phyloP scores from a whole-genome alignment of 768 basidiomycete genomes.

The Mycena rosella region DNA sequence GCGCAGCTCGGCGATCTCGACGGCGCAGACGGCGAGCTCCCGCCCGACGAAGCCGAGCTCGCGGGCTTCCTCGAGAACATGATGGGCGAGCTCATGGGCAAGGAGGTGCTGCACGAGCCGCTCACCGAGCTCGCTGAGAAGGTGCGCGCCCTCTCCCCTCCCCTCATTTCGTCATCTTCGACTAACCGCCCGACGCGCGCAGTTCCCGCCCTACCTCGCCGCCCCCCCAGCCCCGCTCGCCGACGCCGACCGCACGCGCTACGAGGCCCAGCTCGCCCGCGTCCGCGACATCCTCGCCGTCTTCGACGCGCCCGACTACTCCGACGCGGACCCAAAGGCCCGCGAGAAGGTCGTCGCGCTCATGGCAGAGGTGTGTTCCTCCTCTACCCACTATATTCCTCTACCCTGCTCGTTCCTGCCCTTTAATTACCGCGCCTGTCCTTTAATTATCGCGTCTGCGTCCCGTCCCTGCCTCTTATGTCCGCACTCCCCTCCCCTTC shows the following conservation, averaged over 20 bases:
- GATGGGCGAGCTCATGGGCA: conserved; percentile 86
- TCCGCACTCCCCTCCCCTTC: too few species aligned
- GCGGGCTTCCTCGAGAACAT: conserved; percentile 81
- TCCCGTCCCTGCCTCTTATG: too few species aligned
- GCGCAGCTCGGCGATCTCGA: conserved; percentile 58
- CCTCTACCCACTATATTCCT: too few species aligned
- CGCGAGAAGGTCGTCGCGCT: conserved; percentile 68
- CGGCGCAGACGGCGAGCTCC: conserved; percentile 45
- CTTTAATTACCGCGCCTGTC: too few species aligned
- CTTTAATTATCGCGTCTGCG: too few species aligned
- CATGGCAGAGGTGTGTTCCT: conserved; percentile 75
- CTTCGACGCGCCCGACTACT: conserved; percentile 74
- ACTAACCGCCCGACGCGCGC: neutral
- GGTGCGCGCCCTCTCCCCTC: conserved; percentile 51
- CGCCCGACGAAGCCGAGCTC: conserved; percentile 64
- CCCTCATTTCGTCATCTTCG: neutral
- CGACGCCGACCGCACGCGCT: conserved; percentile 71
- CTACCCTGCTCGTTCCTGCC: too few species aligned
- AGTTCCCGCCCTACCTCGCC: conserved; percentile 86
- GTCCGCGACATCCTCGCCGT: conserved; percentile 70
- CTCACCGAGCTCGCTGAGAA: conserved; percentile 83
- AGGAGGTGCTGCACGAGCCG: conserved; percentile 89
- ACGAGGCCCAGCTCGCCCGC: conserved; percentile 68
- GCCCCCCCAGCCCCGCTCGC: conserved; percentile 67
- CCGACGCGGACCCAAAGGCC: conserved; percentile 64